Base-by-base conservation (phyloP, 768 basidiomycete genomes). In the Jaapia argillacea region DNA sequence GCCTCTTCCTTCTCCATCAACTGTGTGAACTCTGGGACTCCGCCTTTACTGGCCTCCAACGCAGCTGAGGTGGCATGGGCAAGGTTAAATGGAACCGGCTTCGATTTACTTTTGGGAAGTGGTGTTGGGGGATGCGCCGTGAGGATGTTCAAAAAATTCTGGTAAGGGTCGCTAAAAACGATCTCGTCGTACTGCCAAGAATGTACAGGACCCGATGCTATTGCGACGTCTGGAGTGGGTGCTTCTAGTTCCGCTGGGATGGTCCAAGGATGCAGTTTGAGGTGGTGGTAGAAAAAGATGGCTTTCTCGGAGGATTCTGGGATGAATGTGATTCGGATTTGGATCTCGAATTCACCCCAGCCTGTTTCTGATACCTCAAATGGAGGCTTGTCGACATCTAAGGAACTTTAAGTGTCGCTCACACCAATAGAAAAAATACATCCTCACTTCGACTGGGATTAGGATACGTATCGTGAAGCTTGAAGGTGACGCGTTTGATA, bases 141-240 rank as follows among this genome's bases (percentile, higher is more conserved):
- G 41, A 98, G 74, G 40, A 85, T 70, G 51, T 79, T 77, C 48
- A 96, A 74, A 65, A 98, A 92, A 27, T 79, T 71, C 46, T 86
- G 81, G 49, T 83, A 89, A 1, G 96, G 96, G 53, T 98, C 94
- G 56, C 81, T 76, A 65, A 99, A 98, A 41, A 98, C 89, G 49
- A 98, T 75, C 64, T 99, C 96, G 62, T 98, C 94, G 64, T 98
- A 98, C 55, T 98, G 94, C 93, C 94, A 99, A 0, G 90, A 86
- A 59, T 96, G 86, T 23, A 99, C 89, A 0, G 87, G 85, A 1
- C 81, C 83, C 22, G 71, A 55, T 54, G 78, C 79, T 55, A 76
- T 68, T 2, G 84, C 81, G 20, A 70, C 69, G 13, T 84, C 81
- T 5, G 80, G 69, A 3, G 81, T 70, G 1, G 82, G 80, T 2